A percentile compares a stretch with the other conserved stretches of the same genome.
Evolutionary conservation across 2,329 filamentous ascomycete species (phyloP).

Genomic region (Colletotrichum sp.): DNA sequence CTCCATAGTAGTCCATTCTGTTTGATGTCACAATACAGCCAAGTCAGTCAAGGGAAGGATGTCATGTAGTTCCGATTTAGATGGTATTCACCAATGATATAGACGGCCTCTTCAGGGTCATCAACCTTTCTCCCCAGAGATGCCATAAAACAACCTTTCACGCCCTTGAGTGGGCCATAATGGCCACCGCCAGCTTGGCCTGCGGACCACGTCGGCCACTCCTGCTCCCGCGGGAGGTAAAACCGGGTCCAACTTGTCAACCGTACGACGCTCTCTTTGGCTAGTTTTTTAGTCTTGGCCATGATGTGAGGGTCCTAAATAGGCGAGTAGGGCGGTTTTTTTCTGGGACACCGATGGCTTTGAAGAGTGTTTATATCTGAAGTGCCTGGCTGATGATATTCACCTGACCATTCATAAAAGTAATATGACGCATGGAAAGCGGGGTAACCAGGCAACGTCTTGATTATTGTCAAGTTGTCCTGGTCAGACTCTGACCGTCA

Average conservation of each 20-base stretch:
- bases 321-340: not conserved
- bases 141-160: not conserved
- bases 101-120: constrained; percentile 23
- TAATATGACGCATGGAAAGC: not conserved
- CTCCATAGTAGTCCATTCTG: constrained; percentile 18
- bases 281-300: not conserved
- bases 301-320: not conserved
- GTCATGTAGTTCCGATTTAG: not conserved
- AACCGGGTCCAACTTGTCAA: constrained; percentile 26
- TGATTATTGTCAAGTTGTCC: too few relatives aligned
- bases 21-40: not conserved
- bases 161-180: constrained; percentile 20
- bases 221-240: constrained; percentile 23
- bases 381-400: not conserved
- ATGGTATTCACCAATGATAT: constrained; percentile 19
- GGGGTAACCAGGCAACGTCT: not conserved
- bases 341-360: too few relatives aligned
- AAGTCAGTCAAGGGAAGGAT: not conserved
- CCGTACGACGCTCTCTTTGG: not conserved
- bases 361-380: not conserved
- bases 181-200: constrained; percentile 5
- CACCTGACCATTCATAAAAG: not conserved
- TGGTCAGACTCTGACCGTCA: too few relatives aligned
- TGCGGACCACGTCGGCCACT: constrained; percentile 25
- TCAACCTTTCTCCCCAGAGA: constrained; percentile 24